Base-by-base conservation (phyloP, 2,329 filamentous ascomycete species). In the Eutypa lata region DNA sequence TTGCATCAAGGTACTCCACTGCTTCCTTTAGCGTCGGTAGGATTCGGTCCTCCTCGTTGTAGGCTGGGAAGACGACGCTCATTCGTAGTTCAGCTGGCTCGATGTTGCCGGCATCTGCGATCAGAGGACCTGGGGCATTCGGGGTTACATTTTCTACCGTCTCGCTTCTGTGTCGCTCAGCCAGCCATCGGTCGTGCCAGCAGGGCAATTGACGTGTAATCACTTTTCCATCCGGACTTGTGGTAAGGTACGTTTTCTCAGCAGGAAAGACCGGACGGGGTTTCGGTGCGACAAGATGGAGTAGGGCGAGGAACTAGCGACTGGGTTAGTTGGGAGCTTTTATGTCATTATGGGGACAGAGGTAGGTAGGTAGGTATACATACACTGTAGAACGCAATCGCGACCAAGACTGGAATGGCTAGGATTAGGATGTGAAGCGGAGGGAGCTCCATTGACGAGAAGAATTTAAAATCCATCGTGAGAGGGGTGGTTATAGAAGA, bases 11-110 rank as follows among this genome's bases (percentile, higher is more conserved):
- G 68, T 92, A 96, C 48, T 84, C 85, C 24, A 97, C 88, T 1
- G 94, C 91, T 72, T 99, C 94, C 65, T 95, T 87, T 13, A 99
- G 79, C 74, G 96, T 96, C 11, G 87, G 88, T 13, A 84, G 79
- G 46, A 99, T 80, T 28, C 94, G 86, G 53, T 89, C 80, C 68
- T 93, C 88, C 67, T 99, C 94, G 62, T 99, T 99, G 79, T 91
- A 99, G 10, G 94, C 94, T 0, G 94, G 94, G 43, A 99, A 87
- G 0, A 99, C 91, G 7, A 97, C 86, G 50, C 89, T 94, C 77
- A 99, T 85, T 68, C 88, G 89, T n/a, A 97, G 73, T 57, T 92
- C 86, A 14, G 91, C 82, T 2, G 86, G 80, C 58, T 91, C 88
- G 51, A 95, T 88, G 44, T 76, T 72, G 60, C 83, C 79, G 16